Evolutionary conservation across 306 rosid species (phyloP).

Genomic region (Castanopsis chinensis): DNA sequence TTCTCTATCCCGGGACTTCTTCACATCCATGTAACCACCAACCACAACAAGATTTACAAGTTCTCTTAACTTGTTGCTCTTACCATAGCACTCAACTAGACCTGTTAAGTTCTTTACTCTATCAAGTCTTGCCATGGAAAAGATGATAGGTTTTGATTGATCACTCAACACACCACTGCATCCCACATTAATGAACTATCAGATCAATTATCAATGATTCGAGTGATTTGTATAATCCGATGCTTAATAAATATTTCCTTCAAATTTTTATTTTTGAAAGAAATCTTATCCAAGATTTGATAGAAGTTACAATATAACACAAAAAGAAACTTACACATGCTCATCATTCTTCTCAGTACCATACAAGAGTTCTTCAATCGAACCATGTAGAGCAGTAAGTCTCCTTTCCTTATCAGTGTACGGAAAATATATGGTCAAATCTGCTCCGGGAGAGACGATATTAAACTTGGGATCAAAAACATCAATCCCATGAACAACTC

Average conservation of each 20-base stretch:
- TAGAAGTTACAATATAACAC: too few species aligned
- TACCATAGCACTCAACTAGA: slow-evolving; percentile 75
- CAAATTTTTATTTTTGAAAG: too few species aligned
- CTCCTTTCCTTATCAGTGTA: slow-evolving; percentile 71
- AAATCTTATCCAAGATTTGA: too few species aligned
- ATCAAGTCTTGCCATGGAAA: slow-evolving; percentile 92
- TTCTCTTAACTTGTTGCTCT: slow-evolving; percentile 72
- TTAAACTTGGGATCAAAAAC: slow-evolving; percentile 99
- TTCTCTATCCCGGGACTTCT: slow-evolving; percentile 82
- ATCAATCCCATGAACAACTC: slow-evolving; percentile 95
- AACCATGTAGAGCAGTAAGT: slow-evolving; percentile 74
- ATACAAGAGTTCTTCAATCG: slow-evolving; percentile 69
- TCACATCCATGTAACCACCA: slow-evolving; percentile 77
- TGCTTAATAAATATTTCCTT: too few species aligned
- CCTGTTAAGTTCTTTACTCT: slow-evolving; percentile 77
- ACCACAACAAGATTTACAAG: slow-evolving; percentile 79
- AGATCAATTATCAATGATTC: slow-evolving; percentile 6
- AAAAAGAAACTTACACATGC: slow-evolving; percentile 50
- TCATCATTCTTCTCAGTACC: slow-evolving; percentile 65
- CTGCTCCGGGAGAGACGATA: slow-evolving; percentile 98
- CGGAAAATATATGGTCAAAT: slow-evolving; percentile 78
- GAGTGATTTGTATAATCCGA: too few species aligned
- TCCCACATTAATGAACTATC: slow-evolving; percentile 7
- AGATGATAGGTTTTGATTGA: slow-evolving; percentile 77
- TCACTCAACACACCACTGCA: slow-evolving; percentile 66